Evolutionary conservation across 805 yeast species (phyloP), one percentile per base, ranked within the genome.

Genomic region (Wickerhamomyces silvicola): DNA sequence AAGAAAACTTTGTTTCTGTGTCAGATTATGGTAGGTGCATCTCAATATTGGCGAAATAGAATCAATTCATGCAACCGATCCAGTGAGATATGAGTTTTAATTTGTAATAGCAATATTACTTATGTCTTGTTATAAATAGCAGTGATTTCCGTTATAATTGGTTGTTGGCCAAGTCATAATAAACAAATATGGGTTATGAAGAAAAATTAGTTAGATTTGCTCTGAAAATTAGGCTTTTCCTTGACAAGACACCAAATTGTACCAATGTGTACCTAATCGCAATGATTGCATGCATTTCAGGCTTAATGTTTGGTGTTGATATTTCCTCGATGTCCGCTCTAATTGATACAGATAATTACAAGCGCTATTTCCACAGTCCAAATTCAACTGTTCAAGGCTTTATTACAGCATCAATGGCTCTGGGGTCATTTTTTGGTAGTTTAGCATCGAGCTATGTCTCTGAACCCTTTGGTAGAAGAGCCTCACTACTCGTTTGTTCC

Each of bases 381-480:
- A 50, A 56, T 34, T 60, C 82, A 5, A 57, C 60, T 5, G 57
- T 63, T 24, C 85, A 78, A 53, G 86, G 86, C 35, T 79, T 81
- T 46, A 76, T 81, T 45, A 78, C 86, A 11, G 73, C 84, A 15
- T 57, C 80, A n/a, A 79, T 80, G 86, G 66, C 85, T 21, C 78
- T 78, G 44, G 87, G 87, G 20, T 78, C 86, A 1, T 67, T 80
- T 39, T 52, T 74, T 30, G 84, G 83, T 28, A 70, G 81, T 17
- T 50, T 79, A 18, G 52, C 52, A 14, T 59, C 81, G 7, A 71
- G 77, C 10, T 56, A 39, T 27, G 33, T 66, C 16, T 55, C 70
- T 21, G 84, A 78, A 38, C 54, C 42, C 19, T 46, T 60, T 21
- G 86, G 87, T 22, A 71, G 86, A 53, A 67, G 70, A 43, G 70